phyloP scores from a whole-genome alignment of 306 rosid genomes.

The Erythrophleum fordii region DNA sequence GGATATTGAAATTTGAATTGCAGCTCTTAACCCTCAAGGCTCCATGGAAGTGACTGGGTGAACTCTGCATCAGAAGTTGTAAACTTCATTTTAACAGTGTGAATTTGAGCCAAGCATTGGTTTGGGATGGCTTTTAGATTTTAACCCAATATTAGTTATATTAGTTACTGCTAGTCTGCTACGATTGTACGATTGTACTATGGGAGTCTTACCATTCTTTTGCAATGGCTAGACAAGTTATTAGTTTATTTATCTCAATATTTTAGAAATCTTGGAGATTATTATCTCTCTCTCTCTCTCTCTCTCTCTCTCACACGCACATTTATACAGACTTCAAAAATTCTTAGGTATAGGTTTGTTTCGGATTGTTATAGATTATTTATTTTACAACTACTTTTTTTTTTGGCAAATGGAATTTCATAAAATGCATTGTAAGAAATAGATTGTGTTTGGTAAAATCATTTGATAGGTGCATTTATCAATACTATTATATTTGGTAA shows the following conservation, averaged over 20 bases:
- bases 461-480: background rate
- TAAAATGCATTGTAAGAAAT: background rate
- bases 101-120: constrained; percentile 55
- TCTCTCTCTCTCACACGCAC: too few species aligned
- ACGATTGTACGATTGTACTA: constrained; percentile 35
- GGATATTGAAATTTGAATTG: constrained; percentile 40
- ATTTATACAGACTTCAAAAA: background rate
- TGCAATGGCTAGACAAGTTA: constrained; percentile 49
- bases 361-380: background rate
- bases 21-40: constrained; percentile 37
- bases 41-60: constrained; percentile 39
- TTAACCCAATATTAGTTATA: constrained; percentile 16
- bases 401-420: background rate
- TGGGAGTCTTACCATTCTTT: constrained; percentile 58
- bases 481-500: background rate
- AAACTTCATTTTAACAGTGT: constrained; percentile 30
- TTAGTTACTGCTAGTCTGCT: constrained; percentile 52
- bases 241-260: constrained; percentile 29
- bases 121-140: constrained; percentile 50
- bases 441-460: background rate
- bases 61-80: constrained; percentile 33
- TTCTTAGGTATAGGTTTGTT: background rate
- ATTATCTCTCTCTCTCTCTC: too few species aligned
- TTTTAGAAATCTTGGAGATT: background rate
- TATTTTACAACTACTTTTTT: background rate